Evolutionary conservation across 306 rosid genomes (phyloP).

Genomic region (Gastrolobium bilobum): DNA sequence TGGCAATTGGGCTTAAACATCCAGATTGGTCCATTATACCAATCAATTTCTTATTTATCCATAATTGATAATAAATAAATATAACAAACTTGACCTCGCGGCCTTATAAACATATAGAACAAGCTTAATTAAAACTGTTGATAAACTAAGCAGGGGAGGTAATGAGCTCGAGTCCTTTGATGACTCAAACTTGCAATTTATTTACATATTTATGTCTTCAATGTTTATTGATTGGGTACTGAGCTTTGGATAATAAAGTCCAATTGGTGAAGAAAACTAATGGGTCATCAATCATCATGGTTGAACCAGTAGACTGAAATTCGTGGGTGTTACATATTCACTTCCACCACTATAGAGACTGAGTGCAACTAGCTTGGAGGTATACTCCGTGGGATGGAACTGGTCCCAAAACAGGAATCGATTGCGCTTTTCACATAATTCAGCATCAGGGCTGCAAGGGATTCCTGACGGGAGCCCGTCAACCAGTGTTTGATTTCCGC

Average conservation of each 20-base stretch:
- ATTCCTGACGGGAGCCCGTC: not conserved
- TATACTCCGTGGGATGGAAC: slow-evolving; percentile 38
- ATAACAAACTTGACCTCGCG: no score
- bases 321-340: slow-evolving; percentile 31
- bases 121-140: no score
- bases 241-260: not conserved
- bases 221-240: not conserved
- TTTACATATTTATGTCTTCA: not conserved
- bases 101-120: no score
- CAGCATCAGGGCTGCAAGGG: not conserved
- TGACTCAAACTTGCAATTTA: no score
- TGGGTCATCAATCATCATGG: not conserved
- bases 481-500: slow-evolving; percentile 43
- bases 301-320: slow-evolving; percentile 5
- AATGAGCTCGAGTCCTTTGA: no score
- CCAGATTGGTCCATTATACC: no score
- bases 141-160: no score
- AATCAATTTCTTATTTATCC: no score
- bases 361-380: not conserved
- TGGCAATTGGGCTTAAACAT: no score
- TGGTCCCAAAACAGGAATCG: slow-evolving; percentile 36
- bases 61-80: no score
- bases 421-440: not conserved
- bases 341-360: not conserved
- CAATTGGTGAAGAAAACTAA: not conserved